A percentile compares a stretch with the other conserved stretches of the same genome.
phyloP scores from a whole-genome alignment of 1,139 yeast species.

The Yamadazyma sp. region DNA sequence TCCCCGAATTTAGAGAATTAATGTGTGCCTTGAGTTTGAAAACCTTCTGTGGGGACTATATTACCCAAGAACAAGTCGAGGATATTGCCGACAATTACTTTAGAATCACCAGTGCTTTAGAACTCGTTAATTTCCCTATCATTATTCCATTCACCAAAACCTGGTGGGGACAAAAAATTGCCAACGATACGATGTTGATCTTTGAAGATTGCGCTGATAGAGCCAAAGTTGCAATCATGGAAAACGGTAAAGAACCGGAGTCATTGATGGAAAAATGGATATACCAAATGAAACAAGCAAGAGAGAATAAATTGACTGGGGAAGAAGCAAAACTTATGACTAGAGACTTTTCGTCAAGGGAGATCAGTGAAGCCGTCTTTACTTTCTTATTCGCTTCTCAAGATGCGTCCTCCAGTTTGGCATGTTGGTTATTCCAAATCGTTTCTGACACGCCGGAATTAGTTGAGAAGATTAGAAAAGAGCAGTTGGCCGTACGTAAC shows the following conservation, averaged over 20 bases:
- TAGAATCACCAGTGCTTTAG: constrained; percentile 90
- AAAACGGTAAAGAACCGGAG: constrained; percentile 71
- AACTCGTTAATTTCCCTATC: constrained; percentile 95
- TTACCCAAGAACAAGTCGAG: constrained; percentile 85
- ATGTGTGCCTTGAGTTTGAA: constrained; percentile 91
- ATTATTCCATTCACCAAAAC: constrained; percentile 94
- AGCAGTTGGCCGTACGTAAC: constrained; percentile 80
- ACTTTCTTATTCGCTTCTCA: constrained; percentile 96
- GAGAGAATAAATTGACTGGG: constrained; percentile 47
- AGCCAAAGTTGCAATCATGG: constrained; percentile 75
- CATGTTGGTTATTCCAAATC: constrained; percentile 97
- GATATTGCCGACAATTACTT: constrained; percentile 89
- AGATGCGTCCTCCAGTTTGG: constrained; percentile 97
- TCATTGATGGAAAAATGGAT: constrained; percentile 98
- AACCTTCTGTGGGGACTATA: constrained; percentile 94
- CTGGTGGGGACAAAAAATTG: constrained; percentile 94
- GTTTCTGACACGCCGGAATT: constrained; percentile 95
- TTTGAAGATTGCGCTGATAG: constrained; percentile 84
- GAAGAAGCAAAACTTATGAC: constrained; percentile 58
- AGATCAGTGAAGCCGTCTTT: constrained; percentile 93
- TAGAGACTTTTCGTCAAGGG: constrained; percentile 85
- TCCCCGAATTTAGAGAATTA: constrained; percentile 93
- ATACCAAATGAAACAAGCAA: constrained; percentile 75
- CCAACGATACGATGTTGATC: constrained; percentile 90
- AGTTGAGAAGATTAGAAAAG: constrained; percentile 79